Conservation (phyloP, 768 basidiomycete genomes). For the Mycena sanguinolenta region DNA sequence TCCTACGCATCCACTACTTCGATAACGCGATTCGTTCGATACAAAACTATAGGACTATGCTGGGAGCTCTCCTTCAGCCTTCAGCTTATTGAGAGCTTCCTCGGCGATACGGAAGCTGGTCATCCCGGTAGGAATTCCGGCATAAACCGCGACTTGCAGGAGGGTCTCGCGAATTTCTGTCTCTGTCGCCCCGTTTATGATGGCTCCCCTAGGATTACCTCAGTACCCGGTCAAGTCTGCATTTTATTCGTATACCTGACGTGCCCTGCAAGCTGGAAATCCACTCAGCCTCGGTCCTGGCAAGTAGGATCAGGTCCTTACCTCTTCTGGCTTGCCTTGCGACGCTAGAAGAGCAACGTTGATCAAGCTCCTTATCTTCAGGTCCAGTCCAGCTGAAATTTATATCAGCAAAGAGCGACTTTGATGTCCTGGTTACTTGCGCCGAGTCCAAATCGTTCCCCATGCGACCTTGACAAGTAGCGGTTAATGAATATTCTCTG, state of each 20-base stretch:
- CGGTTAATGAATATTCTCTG: not conserved
- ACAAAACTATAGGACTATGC: not conserved
- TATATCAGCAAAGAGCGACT: not conserved
- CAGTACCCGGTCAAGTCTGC: not conserved
- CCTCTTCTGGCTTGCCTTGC: slow-evolving; percentile 60
- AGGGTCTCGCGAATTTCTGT: slow-evolving; percentile 60
- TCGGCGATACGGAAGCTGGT: slow-evolving; percentile 57
- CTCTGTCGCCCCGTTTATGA: slow-evolving; percentile 58
- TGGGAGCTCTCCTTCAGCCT: slow-evolving; percentile 26
- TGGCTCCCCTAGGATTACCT: slow-evolving; percentile 51
- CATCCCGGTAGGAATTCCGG: slow-evolving; percentile 60
- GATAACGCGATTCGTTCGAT: no score
- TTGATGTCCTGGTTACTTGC: slow-evolving; percentile 6
- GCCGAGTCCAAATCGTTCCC: slow-evolving; percentile 63
- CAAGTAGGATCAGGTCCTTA: slow-evolving; percentile 29
- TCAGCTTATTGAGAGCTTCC: slow-evolving; percentile 52
- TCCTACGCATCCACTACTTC: not conserved
- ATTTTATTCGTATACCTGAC: slow-evolving; percentile 44
- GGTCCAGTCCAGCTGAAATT: slow-evolving; percentile 52
- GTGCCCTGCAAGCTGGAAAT: slow-evolving; percentile 52
- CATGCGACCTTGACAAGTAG: slow-evolving; percentile 52
- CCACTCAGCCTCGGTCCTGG: not conserved
- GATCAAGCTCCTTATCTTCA: slow-evolving; percentile 61
- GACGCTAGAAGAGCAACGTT: slow-evolving; percentile 57
- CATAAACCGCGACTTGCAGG: slow-evolving; percentile 57